Percentiles rank a stretch among this genome's conserved stretches.
phyloP scores from a whole-genome alignment of 352 stramenopile genomes.

The Globisporangium heterothallicum region DNA sequence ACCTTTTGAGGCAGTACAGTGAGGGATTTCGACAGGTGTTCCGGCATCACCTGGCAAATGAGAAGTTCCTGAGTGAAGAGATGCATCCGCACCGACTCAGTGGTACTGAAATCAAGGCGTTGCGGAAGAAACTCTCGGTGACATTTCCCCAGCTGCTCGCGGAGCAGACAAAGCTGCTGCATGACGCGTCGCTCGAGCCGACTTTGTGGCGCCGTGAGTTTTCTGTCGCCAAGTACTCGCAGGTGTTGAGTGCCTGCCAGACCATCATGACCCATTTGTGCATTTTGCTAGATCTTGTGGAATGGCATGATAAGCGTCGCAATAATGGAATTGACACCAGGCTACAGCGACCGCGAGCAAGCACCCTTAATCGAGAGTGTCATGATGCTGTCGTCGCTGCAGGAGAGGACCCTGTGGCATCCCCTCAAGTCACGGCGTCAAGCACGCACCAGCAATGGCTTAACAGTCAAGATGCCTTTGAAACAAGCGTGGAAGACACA shows the following conservation, averaged over 20 bases:
- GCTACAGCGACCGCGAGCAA: constrained; percentile 9
- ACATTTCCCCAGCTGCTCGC: constrained; percentile 30
- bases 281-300: constrained; percentile 56
- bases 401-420: not conserved
- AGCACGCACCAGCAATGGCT: not conserved
- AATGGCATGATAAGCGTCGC: constrained; percentile 43
- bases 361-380: constrained; percentile 21
- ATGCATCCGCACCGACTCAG: constrained; percentile 11
- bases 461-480: constrained; percentile 30
- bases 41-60: constrained; percentile 40
- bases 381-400: not conserved
- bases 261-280: constrained; percentile 48
- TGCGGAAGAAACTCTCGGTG: constrained; percentile 37
- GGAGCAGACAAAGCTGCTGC: constrained; percentile 42
- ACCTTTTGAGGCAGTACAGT: constrained; percentile 34
- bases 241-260: constrained; percentile 37
- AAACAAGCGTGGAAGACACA: constrained; percentile 32
- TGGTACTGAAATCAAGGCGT: constrained; percentile 18
- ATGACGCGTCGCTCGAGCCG: constrained; percentile 46
- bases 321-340: constrained; percentile 15
- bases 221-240: constrained; percentile 43
- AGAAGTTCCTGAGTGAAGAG: constrained; percentile 10
- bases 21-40: constrained; percentile 42
- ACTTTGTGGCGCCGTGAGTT: constrained; percentile 52
- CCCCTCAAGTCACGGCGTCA: not conserved